Base-by-base conservation (phyloP, 2,329 filamentous ascomycete genomes). In the Aspergillus melleus region DNA sequence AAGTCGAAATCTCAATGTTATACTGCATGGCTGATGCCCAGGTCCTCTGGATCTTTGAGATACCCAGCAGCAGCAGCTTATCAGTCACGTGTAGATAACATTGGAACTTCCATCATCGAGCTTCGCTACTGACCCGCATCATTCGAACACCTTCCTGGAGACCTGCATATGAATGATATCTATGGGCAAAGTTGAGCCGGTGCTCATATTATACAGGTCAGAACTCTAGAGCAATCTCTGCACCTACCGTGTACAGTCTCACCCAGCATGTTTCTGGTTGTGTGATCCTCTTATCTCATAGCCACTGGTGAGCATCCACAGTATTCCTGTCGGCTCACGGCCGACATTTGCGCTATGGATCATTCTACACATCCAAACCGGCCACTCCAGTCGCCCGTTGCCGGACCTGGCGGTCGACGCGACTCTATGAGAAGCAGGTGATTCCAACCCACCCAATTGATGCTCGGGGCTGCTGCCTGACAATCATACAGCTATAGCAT, bases 401-500 rank as follows among this genome's bases (percentile, higher is more conserved):
- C 66, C 57, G 64, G 65, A 50, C 36, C 64, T 47, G 67, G 64
- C 39, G 54, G 67, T 49, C 73, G 75, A 29, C 71, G 75, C 32
- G 72, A 73, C 55, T 79, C 76, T 24, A 68, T 76, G 64, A 70
- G 72, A 61, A 79, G 76, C 76, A 77, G 76, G 76, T 73, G 54
- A 30, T 52, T 55, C 30, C 22, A 61, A 52, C 52, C 29, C 19
- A 61, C 29, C 14, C 46, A 44, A 32, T 32, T 6, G 49, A 20
- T 20, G 19, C 12, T 49, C 47, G 19, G n/a, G 16, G n/a, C 49
- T 32, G 49, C 68, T 73, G 39, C 47, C 70, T 74, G 51, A 75
- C 55, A 20, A 32, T 47, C 29, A 9, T 55, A 6, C 64, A 84
- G 80, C 66, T 77, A 88, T 39, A 96, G 91, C 77, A 88, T 97